Conservation (phyloP, 2,329 filamentous ascomycete species). For the Gyromitra esculenta region DNA sequence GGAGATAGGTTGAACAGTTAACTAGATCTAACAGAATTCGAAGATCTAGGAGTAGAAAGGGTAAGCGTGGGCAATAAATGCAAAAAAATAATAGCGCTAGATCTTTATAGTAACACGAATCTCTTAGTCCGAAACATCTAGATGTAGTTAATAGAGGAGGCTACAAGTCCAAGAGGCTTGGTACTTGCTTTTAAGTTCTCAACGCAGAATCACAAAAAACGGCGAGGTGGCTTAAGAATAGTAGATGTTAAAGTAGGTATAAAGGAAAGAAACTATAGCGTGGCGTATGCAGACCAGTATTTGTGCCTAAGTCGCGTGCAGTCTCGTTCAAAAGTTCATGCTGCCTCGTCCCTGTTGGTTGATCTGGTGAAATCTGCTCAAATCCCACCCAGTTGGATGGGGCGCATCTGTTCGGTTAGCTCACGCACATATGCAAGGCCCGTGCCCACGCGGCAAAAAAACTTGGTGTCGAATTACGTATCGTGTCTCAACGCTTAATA, state of each 20-base stretch:
- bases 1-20: not conserved
- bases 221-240: not conserved
- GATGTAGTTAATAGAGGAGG: not conserved
- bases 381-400: not conserved
- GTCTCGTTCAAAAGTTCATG: not conserved
- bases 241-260: not conserved
- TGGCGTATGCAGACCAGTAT: not conserved
- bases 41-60: not conserved
- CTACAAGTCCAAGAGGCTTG: not conserved
- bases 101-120: not conserved
- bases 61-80: not conserved
- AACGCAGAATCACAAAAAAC: not conserved
- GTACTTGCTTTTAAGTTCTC: not conserved
- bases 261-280: not conserved
- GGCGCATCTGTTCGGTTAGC: not conserved
- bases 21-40: not conserved
- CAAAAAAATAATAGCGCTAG: not conserved
- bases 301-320: not conserved
- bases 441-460: not conserved
- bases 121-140: not conserved
- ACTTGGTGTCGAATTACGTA: slow-evolving; percentile 4
- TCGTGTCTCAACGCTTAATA: slow-evolving; percentile 3
- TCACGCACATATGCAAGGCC: not conserved
- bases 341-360: not conserved
- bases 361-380: slow-evolving; percentile 2